phyloP scores from a whole-genome alignment of 1,139 yeast genomes.

The Eremothecium cymbalariae region DNA sequence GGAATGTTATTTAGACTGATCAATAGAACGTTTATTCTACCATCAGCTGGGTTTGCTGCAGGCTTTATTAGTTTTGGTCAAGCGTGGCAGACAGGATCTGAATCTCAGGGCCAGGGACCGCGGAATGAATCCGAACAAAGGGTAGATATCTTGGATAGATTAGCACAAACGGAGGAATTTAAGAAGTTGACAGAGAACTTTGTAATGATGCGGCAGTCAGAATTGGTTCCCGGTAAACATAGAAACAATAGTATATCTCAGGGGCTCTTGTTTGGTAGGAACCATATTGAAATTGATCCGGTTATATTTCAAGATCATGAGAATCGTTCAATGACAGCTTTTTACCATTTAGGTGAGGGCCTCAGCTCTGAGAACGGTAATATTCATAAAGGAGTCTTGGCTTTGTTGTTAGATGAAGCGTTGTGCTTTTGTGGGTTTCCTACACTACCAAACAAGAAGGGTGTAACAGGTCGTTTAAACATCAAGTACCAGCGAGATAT shows the following conservation, averaged over 20 bases:
- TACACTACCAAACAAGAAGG: slow-evolving; percentile 68
- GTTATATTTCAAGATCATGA: slow-evolving; percentile 43
- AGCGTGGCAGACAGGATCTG: slow-evolving; percentile 24
- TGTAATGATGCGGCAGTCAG: slow-evolving; percentile 20
- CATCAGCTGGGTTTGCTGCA: slow-evolving; percentile 26
- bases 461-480: slow-evolving; percentile 80
- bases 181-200: slow-evolving; percentile 7
- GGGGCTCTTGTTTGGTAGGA: slow-evolving; percentile 56
- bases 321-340: slow-evolving; percentile 45
- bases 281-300: slow-evolving; percentile 60
- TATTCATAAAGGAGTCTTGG: slow-evolving; percentile 79
- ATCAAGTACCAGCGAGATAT: slow-evolving; percentile 60
- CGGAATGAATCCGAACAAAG: slow-evolving; percentile 19
- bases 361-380: slow-evolving; percentile 56
- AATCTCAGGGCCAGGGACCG: neutral
- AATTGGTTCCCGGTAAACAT: slow-evolving; percentile 53
- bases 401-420: slow-evolving; percentile 80
- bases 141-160: slow-evolving; percentile 19
- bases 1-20: slow-evolving; percentile 9
- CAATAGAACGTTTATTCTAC: slow-evolving; percentile 22
- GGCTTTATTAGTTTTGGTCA: slow-evolving; percentile 26
- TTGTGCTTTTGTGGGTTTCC: slow-evolving; percentile 84
- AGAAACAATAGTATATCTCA: slow-evolving; percentile 55
- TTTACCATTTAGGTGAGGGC: slow-evolving; percentile 62
- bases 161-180: slow-evolving; percentile 10